phyloP scores from a whole-genome alignment of 495 filamentous ascomycete genomes.

The Staphylotrichum tortipilum region DNA sequence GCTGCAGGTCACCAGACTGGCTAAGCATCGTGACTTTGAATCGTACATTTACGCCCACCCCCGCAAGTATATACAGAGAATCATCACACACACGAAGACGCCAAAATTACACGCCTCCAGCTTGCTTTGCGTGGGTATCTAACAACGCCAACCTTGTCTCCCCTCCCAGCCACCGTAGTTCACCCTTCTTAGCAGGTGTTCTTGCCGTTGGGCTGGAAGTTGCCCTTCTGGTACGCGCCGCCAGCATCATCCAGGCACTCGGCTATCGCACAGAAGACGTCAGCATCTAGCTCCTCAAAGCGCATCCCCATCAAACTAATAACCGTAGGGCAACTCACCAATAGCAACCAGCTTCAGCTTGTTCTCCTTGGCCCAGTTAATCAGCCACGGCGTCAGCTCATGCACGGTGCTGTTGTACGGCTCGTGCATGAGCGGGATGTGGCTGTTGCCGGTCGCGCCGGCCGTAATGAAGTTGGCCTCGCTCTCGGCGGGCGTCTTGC shows the following conservation, averaged over 20 bases:
- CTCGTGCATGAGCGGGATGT: constrained; percentile 51
- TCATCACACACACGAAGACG: too few species aligned
- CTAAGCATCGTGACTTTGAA: too few species aligned
- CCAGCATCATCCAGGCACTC: constrained; percentile 42
- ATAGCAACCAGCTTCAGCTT: constrained; percentile 45
- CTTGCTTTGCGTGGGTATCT: too few species aligned
- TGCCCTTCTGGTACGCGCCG: constrained; percentile 37
- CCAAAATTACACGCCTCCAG: too few species aligned
- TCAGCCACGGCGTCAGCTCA: constrained; percentile 42
- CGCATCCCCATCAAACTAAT: too few species aligned
- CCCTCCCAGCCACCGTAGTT: too few species aligned
- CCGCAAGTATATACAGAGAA: too few species aligned
- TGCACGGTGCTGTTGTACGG: constrained; percentile 40
- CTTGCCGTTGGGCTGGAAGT: constrained; percentile 24
- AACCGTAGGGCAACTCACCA: too few species aligned
- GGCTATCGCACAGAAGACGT: constrained; percentile 25
- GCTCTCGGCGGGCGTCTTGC: constrained; percentile 34
- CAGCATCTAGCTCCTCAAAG: constrained; percentile 7
- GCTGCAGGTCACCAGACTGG: too few species aligned
- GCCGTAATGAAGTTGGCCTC: constrained; percentile 36
- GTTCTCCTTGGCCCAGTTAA: constrained; percentile 45
- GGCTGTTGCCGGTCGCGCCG: constrained; percentile 39
- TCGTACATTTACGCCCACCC: too few species aligned
- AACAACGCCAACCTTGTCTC: too few species aligned
- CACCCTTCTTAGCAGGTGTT: constrained; percentile 13